phyloP scores from a whole-genome alignment of 2,329 filamentous ascomycete species.

The Geosmithia putterillii region DNA sequence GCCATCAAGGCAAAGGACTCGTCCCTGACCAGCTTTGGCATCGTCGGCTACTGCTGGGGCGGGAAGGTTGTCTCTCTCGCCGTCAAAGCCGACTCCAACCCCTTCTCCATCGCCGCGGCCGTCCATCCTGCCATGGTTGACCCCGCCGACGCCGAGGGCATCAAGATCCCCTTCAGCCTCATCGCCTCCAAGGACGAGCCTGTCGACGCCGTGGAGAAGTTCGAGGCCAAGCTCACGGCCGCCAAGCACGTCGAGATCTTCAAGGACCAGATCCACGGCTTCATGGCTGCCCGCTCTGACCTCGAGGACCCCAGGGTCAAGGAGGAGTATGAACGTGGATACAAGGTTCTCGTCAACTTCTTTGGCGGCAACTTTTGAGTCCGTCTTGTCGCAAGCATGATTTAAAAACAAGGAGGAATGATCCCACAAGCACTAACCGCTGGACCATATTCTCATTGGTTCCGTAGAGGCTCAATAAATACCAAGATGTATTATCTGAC shows the following conservation, averaged over 20 bases:
- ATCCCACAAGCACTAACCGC: too few species aligned
- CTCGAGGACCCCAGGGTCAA: slow-evolving; percentile 43
- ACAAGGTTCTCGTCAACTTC: slow-evolving; percentile 45
- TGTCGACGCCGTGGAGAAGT: slow-evolving; percentile 40
- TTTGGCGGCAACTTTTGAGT: slow-evolving; percentile 35
- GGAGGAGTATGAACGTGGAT: slow-evolving; percentile 50
- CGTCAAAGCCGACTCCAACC: slow-evolving; percentile 35
- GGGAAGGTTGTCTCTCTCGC: slow-evolving; percentile 50
- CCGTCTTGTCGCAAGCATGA: too few species aligned
- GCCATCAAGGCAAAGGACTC: slow-evolving; percentile 39
- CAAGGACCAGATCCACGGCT: slow-evolving; percentile 55
- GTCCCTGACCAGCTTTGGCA: slow-evolving; percentile 44
- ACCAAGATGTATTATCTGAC: too few species aligned
- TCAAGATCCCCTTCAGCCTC: slow-evolving; percentile 49
- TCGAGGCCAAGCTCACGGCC: slow-evolving; percentile 37
- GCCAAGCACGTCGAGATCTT: slow-evolving; percentile 55
- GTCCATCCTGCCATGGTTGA: slow-evolving; percentile 54
- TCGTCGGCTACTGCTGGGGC: slow-evolving; percentile 59
- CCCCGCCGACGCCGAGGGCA: slow-evolving; percentile 42
- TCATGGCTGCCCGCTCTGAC: slow-evolving; percentile 58
- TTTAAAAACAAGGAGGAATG: too few species aligned
- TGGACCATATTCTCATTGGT: too few species aligned
- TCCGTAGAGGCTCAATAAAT: too few species aligned
- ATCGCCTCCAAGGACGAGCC: slow-evolving; percentile 56
- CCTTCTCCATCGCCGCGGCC: slow-evolving; percentile 40